Conservation (phyloP, 768 basidiomycete genomes). For the Chalciporus pseudorubinellus region DNA sequence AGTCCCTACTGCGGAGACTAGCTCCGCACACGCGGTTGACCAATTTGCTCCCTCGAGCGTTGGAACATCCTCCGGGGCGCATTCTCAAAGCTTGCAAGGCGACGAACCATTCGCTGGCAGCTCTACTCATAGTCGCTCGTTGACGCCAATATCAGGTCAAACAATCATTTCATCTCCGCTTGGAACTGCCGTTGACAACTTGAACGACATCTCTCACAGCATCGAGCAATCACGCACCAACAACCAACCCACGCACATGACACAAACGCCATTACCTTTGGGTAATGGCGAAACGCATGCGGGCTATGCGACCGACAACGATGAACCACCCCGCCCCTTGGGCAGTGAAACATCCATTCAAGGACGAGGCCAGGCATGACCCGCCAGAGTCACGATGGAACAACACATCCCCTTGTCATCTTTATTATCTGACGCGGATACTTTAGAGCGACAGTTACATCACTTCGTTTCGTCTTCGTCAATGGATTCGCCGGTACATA, state of each 20-base stretch:
- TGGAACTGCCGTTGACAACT: conserved; percentile 25
- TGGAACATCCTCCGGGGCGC: conserved; percentile 1
- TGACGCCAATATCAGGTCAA: conserved; percentile 37
- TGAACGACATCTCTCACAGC: conserved; percentile 29
- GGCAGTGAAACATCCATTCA: neutral
- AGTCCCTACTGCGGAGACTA: conserved; percentile 9
- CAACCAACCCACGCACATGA: conserved; percentile 18
- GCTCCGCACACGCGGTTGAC: conserved; percentile 1
- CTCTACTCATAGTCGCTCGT: conserved; percentile 24
- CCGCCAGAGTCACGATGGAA: conserved; percentile 15
- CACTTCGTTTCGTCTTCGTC: conserved; percentile 46
- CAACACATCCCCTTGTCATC: conserved; percentile 24
- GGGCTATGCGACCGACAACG: conserved; percentile 8
- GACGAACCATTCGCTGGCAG: conserved; percentile 11
- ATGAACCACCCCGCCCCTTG: conserved; percentile 12
- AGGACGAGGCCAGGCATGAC: conserved; percentile 7
- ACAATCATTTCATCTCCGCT: conserved; percentile 28
- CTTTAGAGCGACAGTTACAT: conserved; percentile 32
- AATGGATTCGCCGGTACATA: conserved; percentile 20
- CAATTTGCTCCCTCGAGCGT: conserved; percentile 4
- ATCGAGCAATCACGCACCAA: conserved; percentile 18
- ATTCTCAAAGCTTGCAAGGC: conserved; percentile 9
- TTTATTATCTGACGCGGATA: conserved; percentile 26
- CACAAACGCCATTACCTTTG: conserved; percentile 2
- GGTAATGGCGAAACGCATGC: conserved; percentile 11